A percentile compares a stretch with the other conserved stretches of the same genome.
phyloP scores from a whole-genome alignment of 2,329 filamentous ascomycete species.

The Dactylella cylindrospora region DNA sequence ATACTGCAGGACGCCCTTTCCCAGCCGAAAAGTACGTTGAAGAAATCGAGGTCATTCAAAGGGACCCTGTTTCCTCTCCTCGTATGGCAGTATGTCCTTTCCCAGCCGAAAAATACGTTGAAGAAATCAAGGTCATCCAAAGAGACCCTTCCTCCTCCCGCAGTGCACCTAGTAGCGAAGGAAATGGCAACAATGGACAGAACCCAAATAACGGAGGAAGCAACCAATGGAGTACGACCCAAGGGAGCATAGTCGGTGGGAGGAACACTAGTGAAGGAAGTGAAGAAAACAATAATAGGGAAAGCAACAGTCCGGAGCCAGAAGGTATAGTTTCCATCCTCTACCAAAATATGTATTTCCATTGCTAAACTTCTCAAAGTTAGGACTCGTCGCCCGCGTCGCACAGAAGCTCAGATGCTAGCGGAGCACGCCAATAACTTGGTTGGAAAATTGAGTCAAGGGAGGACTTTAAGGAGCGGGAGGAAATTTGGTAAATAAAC shows the following conservation, averaged over 20 bases:
- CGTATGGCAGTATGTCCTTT: too few species aligned
- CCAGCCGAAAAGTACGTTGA: not conserved
- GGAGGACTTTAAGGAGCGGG: constrained; percentile 22
- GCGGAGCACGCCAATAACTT: not conserved
- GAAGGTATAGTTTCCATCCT: too few species aligned
- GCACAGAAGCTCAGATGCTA: constrained; percentile 5
- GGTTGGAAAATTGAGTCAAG: not conserved
- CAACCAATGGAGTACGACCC: too few species aligned
- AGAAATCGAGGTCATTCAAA: not conserved
- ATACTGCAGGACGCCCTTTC: too few species aligned
- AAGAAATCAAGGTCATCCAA: constrained; percentile 3
- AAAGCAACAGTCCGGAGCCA: too few species aligned
- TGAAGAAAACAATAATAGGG: not conserved
- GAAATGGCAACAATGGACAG: too few species aligned
- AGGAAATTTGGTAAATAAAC: not conserved
- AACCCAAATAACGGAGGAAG: too few species aligned
- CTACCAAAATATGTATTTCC: not conserved
- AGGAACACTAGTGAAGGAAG: not conserved
- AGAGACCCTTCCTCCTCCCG: too few species aligned
- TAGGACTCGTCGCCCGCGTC: not conserved
- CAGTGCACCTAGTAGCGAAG: too few species aligned
- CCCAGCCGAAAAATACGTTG: too few species aligned
- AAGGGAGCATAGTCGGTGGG: too few species aligned
- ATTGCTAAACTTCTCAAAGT: not conserved
- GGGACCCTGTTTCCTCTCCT: too few species aligned